These are phyloP conservation scores for Asterella californica DNA, from an alignment of 225 moss, liverwort and hornwort species.

Conservation along the genomic window DNA sequence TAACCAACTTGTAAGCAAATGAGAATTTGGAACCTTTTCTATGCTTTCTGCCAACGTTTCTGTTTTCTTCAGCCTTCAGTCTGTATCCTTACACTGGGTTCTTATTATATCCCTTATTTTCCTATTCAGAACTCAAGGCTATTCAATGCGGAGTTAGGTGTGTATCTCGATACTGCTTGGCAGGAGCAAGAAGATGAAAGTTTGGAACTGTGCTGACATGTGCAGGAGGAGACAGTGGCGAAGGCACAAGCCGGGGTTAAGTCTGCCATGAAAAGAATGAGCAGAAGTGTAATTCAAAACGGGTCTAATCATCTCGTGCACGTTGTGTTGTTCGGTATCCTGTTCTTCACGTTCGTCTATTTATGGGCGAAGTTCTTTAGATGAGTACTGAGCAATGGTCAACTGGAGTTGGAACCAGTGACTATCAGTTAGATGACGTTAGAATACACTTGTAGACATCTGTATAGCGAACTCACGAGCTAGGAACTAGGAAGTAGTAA, in stretches of 20 bases:
- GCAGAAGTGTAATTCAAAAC: constrained; percentile 47
- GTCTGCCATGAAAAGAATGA: constrained; percentile 66
- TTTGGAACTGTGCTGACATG: not conserved
- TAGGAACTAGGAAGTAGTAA: constrained; percentile 4
- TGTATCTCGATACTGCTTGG: not conserved
- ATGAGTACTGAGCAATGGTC: not conserved
- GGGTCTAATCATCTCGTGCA: constrained; percentile 41
- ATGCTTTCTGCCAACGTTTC: not conserved
- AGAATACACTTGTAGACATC: not conserved
- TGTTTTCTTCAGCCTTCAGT: not conserved
- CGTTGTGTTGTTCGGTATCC: constrained; percentile 30
- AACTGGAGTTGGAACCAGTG: not conserved
- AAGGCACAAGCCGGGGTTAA: constrained; percentile 62
- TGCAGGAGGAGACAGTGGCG: constrained; percentile 64
- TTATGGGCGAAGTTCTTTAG: constrained; percentile 42
- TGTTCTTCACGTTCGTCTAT: constrained; percentile 33
- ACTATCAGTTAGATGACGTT: not conserved
- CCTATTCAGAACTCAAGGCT: not conserved
- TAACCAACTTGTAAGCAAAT: constrained; percentile 59
- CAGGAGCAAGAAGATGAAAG: not conserved
- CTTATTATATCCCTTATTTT: not conserved
- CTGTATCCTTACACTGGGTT: no score
- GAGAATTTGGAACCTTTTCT: not conserved
- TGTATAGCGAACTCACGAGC: not conserved
- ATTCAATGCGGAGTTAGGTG: not conserved